Evolutionary conservation across 2,329 filamentous ascomycete genomes (phyloP).

Genomic region (Fusarium avenaceum): DNA sequence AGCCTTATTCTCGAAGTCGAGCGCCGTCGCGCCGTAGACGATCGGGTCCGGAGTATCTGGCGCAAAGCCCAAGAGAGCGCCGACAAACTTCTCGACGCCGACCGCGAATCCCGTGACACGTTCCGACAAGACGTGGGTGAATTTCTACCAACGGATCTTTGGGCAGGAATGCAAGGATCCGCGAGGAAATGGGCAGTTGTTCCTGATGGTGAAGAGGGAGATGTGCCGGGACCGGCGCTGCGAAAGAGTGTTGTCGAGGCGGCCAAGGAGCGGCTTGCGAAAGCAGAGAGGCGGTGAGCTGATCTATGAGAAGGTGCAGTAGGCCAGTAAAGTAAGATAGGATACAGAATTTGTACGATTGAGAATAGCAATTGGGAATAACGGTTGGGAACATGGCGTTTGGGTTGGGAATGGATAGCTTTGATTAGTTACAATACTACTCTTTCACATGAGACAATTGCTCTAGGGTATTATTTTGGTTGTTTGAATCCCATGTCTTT

Average conservation of each 20-base stretch:
- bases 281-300: constrained; percentile 19
- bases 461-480: neutral
- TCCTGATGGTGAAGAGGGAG: constrained; percentile 46
- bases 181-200: constrained; percentile 67
- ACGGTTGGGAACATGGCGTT: constrained; percentile 9
- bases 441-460: neutral
- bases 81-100: constrained; percentile 79
- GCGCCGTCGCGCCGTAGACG: constrained; percentile 78
- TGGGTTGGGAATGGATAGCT: constrained; percentile 1
- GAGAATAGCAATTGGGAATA: constrained; percentile 3
- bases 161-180: constrained; percentile 78
- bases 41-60: constrained; percentile 79
- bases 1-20: constrained; percentile 86
- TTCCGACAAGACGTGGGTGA: constrained; percentile 89
- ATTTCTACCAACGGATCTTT: constrained; percentile 88
- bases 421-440: constrained; percentile 9
- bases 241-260: constrained; percentile 46
- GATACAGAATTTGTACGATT: constrained; percentile 20
- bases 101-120: constrained; percentile 78
- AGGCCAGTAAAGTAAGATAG: neutral
- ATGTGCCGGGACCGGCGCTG: constrained; percentile 29
- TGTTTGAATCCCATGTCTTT: too few relatives aligned
- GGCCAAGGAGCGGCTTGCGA: constrained; percentile 39
- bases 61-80: constrained; percentile 83
- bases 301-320: neutral